A percentile compares a stretch with the other conserved stretches of the same genome.
Evolutionary conservation across 768 basidiomycete species (phyloP).

Genomic region (Boletus vinaceobasis): DNA sequence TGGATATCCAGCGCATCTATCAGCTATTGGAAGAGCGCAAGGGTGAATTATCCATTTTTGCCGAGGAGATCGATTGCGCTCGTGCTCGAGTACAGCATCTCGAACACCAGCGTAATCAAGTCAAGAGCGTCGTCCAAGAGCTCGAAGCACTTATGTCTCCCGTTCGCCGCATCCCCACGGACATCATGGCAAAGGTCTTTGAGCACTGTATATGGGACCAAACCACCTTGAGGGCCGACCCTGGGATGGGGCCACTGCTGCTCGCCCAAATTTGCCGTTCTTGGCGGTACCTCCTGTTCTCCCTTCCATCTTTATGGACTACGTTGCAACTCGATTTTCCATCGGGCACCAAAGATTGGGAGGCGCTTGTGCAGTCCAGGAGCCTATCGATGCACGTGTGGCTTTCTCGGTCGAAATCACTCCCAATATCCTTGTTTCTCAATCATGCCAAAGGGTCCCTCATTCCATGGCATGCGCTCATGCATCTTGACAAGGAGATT

Average conservation of each 20-base stretch:
- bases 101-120: conserved; percentile 12
- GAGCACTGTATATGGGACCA: conserved; percentile 20
- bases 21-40: conserved; percentile 18
- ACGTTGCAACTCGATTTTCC: conserved; percentile 25
- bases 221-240: conserved; percentile 5
- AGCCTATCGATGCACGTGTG: conserved; percentile 28
- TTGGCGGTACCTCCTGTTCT: conserved; percentile 29
- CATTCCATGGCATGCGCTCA: conserved; percentile 26
- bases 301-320: conserved; percentile 27
- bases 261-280: conserved; percentile 31
- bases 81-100: conserved; percentile 20
- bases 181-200: conserved; percentile 28
- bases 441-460: conserved; percentile 20
- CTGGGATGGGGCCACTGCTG: conserved; percentile 20
- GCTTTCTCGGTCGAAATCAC: conserved; percentile 29
- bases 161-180: conserved; percentile 31
- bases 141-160: conserved; percentile 29
- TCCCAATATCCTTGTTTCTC: conserved; percentile 26
- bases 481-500: conserved; percentile 30
- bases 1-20: conserved; percentile 17
- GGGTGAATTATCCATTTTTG: conserved; percentile 10
- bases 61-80: conserved; percentile 18
- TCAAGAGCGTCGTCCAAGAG: conserved; percentile 17
- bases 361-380: conserved; percentile 24
- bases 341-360: conserved; percentile 19